Percentiles rank a stretch among this genome's conserved stretches.
Conservation (phyloP, 257 asterid genomes). For the Scutellaria baicalensis region DNA sequence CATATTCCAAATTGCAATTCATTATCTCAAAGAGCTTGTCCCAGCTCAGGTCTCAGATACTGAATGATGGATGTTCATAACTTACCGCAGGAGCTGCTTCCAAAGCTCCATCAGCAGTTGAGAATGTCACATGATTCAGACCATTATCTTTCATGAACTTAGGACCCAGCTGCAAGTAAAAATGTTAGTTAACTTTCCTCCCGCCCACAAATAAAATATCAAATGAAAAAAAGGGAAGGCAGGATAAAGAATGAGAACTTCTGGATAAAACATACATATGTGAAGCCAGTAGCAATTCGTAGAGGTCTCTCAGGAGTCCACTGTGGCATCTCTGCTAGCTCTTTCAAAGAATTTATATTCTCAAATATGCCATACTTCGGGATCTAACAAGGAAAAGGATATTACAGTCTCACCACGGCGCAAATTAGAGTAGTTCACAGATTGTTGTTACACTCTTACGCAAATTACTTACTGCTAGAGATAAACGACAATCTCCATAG, state of each 20-base stretch:
- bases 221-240: not conserved
- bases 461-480: conserved; percentile 68
- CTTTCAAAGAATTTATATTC: conserved; percentile 79
- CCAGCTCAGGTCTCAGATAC: not conserved
- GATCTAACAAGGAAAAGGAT: conserved; percentile 40
- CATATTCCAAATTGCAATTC: not conserved
- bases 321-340: conserved; percentile 87
- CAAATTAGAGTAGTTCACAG: not conserved
- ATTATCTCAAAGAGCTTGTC: not conserved
- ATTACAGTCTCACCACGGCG: conserved; percentile 12
- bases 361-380: conserved; percentile 96
- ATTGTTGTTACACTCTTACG: not conserved
- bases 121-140: conserved; percentile 61
- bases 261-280: conserved; percentile 48
- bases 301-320: conserved; percentile 94
- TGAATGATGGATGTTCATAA: not conserved
- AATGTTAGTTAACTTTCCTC: not conserved
- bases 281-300: conserved; percentile 96
- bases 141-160: conserved; percentile 87
- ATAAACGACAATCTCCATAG: conserved; percentile 89
- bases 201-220: not conserved
- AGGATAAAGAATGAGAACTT: not conserved
- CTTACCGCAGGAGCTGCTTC: conserved; percentile 99
- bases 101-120: conserved; percentile 97
- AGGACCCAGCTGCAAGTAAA: conserved; percentile 69